A percentile compares a stretch with the other conserved stretches of the same genome.
Conservation (phyloP, 1,284 basidiomycete species). For the Rhodofomes roseus region DNA sequence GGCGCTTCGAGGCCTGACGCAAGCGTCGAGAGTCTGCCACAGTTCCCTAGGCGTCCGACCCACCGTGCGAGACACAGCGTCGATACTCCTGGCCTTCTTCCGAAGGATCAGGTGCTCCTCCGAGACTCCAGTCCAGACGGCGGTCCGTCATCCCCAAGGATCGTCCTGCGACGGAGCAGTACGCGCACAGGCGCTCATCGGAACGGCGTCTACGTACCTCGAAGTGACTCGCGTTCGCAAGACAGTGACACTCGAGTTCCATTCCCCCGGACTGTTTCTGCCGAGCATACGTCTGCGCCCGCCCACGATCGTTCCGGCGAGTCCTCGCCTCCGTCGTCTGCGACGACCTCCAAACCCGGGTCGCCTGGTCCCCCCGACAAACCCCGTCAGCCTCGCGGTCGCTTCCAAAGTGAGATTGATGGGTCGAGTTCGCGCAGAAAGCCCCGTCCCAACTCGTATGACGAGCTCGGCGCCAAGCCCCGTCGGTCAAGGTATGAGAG, state of each 20-base stretch:
- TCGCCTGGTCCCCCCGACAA: conserved; percentile 30
- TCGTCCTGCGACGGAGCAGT: conserved; percentile 54
- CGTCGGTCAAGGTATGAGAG: conserved; percentile 62
- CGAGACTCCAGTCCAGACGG: conserved; percentile 57
- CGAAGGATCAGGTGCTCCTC: conserved; percentile 50
- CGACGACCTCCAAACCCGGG: conserved; percentile 19
- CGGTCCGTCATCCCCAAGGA: conserved; percentile 35
- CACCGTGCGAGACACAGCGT: conserved; percentile 62
- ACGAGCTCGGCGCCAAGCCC: conserved; percentile 53
- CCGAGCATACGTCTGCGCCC: conserved; percentile 40
- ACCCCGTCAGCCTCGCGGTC: conserved; percentile 50
- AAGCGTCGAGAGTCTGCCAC: conserved; percentile 42
- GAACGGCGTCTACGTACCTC: conserved; percentile 47
- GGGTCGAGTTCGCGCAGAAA: conserved; percentile 46
- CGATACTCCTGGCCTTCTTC: conserved; percentile 44
- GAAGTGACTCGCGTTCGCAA: conserved; percentile 25
- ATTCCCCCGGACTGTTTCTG: conserved; percentile 57
- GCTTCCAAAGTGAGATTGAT: conserved; percentile 71
- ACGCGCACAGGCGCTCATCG: conserved; percentile 45
- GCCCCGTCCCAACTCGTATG: conserved; percentile 62
- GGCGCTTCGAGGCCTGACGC: conserved; percentile 42
- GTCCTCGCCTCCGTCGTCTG: conserved; percentile 26
- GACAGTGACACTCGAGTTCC: conserved; percentile 45
- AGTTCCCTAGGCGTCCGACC: conserved; percentile 48
- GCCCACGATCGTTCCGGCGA: conserved; percentile 28